phyloP scores from a whole-genome alignment of 1,284 basidiomycete species.

The Entoloma clypeatum region DNA sequence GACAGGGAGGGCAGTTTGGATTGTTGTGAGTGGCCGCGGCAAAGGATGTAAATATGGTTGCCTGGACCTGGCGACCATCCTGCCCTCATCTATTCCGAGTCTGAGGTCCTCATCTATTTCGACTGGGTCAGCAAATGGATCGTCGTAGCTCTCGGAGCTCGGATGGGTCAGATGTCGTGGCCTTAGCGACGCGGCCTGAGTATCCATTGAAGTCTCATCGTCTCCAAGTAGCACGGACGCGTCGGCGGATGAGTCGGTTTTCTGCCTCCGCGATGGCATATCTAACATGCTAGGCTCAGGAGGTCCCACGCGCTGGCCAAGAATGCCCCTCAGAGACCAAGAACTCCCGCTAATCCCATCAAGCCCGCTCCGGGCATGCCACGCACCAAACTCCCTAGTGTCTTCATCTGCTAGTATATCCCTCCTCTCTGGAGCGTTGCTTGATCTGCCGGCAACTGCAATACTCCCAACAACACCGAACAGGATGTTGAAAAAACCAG shows the following conservation, averaged over 20 bases:
- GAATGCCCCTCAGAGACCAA: conserved; percentile 54
- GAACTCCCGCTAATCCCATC: conserved; percentile 40
- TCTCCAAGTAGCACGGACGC: conserved; percentile 35
- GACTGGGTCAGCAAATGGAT: conserved; percentile 55
- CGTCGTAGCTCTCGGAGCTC: conserved; percentile 41
- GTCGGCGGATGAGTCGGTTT: conserved; percentile 50
- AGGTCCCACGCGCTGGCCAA: conserved; percentile 36
- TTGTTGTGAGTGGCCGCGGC: conserved; percentile 22
- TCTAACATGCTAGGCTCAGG: conserved; percentile 34
- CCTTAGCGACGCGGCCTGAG: conserved; percentile 29
- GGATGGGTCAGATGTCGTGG: conserved; percentile 39
- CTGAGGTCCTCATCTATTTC: no score
- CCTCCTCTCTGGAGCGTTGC: conserved; percentile 35
- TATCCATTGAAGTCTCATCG: conserved; percentile 30
- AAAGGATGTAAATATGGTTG: conserved; percentile 21
- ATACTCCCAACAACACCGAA: conserved; percentile 23
- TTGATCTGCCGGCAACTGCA: conserved; percentile 22
- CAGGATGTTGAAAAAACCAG: conserved; percentile 11
- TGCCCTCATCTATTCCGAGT: no score
- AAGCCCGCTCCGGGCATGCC: conserved; percentile 30
- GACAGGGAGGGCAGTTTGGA: conserved; percentile 32
- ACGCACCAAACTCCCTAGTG: conserved; percentile 45
- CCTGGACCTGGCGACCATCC: no score
- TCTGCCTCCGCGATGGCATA: conserved; percentile 43
- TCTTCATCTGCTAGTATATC: conserved; percentile 82